Percentiles rank a stretch among this genome's conserved stretches.
These are phyloP conservation scores for Colletotrichum musae DNA, from an alignment of 2,329 filamentous ascomycete species.

Conservation along the genomic window DNA sequence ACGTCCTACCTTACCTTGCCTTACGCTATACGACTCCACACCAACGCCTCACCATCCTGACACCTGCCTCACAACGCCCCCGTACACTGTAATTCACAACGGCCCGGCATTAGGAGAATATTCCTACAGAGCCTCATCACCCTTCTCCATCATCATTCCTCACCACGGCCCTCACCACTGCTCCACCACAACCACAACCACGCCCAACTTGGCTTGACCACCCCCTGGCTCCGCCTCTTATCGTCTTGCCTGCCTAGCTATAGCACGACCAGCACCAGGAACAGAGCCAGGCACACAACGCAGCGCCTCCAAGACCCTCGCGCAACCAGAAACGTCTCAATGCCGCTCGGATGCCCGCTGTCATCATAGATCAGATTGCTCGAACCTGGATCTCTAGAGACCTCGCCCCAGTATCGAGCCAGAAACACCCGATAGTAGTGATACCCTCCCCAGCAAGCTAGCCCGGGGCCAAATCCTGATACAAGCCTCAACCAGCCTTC, in stretches of 20 bases:
- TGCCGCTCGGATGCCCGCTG: conserved; percentile 69
- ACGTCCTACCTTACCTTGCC: conserved; percentile 31
- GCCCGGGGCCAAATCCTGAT: conserved; percentile 53
- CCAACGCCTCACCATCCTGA: conserved; percentile 39
- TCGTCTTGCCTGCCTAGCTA: conserved; percentile 33
- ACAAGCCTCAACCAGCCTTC: conserved; percentile 51
- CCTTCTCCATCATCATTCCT: conserved; percentile 23
- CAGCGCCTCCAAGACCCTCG: conserved; percentile 22
- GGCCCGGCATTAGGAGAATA: conserved; percentile 35
- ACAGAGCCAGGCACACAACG: background rate
- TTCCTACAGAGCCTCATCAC: conserved; percentile 41
- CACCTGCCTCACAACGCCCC: conserved; percentile 30
- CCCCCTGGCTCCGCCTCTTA: conserved; percentile 30
- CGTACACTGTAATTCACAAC: conserved; percentile 30
- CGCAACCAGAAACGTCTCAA: conserved; percentile 51
- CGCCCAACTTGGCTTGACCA: conserved; percentile 20
- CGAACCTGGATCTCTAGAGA: conserved; percentile 63
- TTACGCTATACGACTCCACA: conserved; percentile 37
- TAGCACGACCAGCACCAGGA: conserved; percentile 21
- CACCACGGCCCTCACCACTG: conserved; percentile 11
- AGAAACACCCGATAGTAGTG: conserved; percentile 54
- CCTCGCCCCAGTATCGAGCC: conserved; percentile 55
- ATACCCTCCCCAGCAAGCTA: conserved; percentile 52
- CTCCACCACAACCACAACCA: conserved; percentile 27
- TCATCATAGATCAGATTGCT: conserved; percentile 66